phyloP scores from a whole-genome alignment of 345 rosid genomes.

The Arabidopsis arenosa region DNA sequence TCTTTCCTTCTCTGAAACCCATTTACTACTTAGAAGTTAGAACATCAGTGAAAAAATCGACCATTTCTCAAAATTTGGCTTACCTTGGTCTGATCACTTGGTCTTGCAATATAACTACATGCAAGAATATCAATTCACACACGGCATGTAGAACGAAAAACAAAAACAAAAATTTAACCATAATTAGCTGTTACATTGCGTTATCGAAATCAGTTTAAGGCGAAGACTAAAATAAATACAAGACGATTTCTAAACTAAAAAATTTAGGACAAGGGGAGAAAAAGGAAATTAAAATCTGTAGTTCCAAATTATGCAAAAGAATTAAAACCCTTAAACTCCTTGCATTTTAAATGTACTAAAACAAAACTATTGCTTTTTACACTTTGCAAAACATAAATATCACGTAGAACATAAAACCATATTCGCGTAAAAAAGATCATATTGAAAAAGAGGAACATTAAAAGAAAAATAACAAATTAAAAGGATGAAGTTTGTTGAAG shows the following conservation, averaged over 20 bases:
- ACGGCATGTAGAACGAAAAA: neutral
- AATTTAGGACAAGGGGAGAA: neutral
- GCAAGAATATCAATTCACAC: neutral
- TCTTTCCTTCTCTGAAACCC: neutral
- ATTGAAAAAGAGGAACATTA: neutral
- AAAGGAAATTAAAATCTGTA: neutral
- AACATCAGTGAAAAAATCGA: slow-evolving; percentile 1
- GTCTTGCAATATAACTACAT: slow-evolving; percentile 25
- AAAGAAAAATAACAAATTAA: neutral
- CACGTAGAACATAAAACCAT: slow-evolving; percentile 1
- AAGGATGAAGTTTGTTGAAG: slow-evolving; percentile 36
- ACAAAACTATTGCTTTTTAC: neutral
- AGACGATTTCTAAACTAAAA: slow-evolving; percentile 1
- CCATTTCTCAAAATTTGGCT: neutral
- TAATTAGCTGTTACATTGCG: neutral
- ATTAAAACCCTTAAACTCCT: neutral
- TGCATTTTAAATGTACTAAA: neutral
- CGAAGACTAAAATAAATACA: neutral
- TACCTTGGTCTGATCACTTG: slow-evolving; percentile 38
- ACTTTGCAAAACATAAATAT: neutral
- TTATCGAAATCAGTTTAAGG: neutral
- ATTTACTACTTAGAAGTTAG: neutral
- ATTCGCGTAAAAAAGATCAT: neutral
- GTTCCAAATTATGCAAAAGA: neutral
- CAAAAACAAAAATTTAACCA: neutral